Conservation (phyloP, 805 yeast genomes). For the Saturnispora saitoi region DNA sequence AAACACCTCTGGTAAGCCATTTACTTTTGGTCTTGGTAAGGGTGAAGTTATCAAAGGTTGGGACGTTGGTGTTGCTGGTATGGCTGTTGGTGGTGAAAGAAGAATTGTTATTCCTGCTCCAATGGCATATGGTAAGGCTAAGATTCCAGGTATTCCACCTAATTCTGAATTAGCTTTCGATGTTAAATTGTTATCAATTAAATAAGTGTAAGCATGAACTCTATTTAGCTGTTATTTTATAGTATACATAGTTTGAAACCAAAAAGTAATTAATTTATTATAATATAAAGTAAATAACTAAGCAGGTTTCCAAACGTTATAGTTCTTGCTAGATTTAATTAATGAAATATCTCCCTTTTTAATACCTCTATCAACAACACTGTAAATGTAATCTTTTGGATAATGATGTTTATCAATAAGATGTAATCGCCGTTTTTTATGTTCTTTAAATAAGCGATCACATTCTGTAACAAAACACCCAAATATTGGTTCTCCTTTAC, state of each 20-base stretch:
- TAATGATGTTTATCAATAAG: slow-evolving; percentile 42
- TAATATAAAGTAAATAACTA: neutral
- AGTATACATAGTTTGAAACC: neutral
- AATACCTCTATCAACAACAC: slow-evolving; percentile 25
- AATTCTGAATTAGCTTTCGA: slow-evolving; percentile 95
- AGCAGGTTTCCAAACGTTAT: slow-evolving; percentile 15
- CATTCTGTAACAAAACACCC: slow-evolving; percentile 39
- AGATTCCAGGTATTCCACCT: slow-evolving; percentile 95
- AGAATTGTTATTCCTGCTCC: slow-evolving; percentile 92
- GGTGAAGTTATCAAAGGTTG: slow-evolving; percentile 99
- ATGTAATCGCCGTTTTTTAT: slow-evolving; percentile 37
- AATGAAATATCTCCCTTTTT: slow-evolving; percentile 16
- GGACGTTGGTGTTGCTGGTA: slow-evolving; percentile 97
- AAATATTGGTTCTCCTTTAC: slow-evolving; percentile 32
- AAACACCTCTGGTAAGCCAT: slow-evolving; percentile 96
- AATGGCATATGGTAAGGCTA: slow-evolving; percentile 92
- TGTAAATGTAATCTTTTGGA: slow-evolving; percentile 30
- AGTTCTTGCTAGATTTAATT: slow-evolving; percentile 14
- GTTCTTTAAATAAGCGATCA: slow-evolving; percentile 30
- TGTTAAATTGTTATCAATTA: slow-evolving; percentile 84
- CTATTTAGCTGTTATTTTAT: neutral
- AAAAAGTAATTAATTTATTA: neutral
- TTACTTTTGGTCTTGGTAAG: slow-evolving; percentile 80
- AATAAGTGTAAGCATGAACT: slow-evolving; percentile 35
- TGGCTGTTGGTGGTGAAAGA: slow-evolving; percentile 99